phyloP scores from a whole-genome alignment of 169 alveolate species.

The Eimeria sp. region DNA sequence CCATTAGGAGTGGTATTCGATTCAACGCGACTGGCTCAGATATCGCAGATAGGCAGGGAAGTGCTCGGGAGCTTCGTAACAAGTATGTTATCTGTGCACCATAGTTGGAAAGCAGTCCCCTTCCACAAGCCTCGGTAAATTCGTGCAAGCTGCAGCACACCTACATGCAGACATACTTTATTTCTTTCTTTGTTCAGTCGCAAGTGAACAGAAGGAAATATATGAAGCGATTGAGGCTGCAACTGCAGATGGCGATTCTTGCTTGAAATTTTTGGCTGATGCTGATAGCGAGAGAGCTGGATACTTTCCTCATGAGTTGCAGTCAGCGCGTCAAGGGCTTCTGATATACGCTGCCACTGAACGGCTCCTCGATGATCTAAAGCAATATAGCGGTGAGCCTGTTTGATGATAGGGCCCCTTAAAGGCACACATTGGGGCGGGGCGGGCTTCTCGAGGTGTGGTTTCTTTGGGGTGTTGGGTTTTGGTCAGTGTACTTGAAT shows the following conservation, averaged over 20 bases:
- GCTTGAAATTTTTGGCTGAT: neutral
- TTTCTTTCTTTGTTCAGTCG: neutral
- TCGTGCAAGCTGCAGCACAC: neutral
- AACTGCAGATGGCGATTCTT: constrained; percentile 44
- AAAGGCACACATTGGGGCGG: neutral
- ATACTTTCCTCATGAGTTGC: constrained; percentile 55
- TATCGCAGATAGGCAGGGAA: neutral
- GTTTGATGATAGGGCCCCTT: neutral
- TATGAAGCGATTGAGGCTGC: constrained; percentile 40
- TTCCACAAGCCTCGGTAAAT: too few species aligned
- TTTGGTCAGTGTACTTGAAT: neutral
- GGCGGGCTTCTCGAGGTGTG: neutral
- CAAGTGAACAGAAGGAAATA: constrained; percentile 7
- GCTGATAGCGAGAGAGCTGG: neutral
- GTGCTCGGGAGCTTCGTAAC: neutral
- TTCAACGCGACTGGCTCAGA: neutral
- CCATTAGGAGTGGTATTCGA: constrained; percentile 27
- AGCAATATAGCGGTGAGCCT: neutral
- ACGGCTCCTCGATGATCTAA: neutral
- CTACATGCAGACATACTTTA: neutral
- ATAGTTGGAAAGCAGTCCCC: neutral
- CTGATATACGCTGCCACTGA: constrained; percentile 25
- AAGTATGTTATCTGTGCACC: neutral
- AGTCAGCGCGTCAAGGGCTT: constrained; percentile 50
- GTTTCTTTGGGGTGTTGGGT: neutral